A percentile compares a stretch with the other conserved stretches of the same genome.
Evolutionary conservation across 2,329 filamentous ascomycete genomes (phyloP).

Genomic region (Epichloe elymi): DNA sequence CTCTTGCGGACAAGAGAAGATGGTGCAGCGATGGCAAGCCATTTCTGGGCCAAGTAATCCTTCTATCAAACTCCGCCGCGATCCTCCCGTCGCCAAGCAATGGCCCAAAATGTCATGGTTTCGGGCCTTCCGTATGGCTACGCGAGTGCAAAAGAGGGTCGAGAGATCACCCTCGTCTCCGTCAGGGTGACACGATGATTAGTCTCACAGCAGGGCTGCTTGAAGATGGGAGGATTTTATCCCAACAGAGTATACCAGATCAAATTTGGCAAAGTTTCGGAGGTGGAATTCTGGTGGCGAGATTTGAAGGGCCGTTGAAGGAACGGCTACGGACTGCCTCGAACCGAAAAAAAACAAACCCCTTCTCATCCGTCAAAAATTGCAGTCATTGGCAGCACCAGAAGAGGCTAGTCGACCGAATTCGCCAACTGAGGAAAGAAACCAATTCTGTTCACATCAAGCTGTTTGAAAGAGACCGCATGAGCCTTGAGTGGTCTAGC

Average conservation of each 20-base stretch:
- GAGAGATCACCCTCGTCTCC: slow-evolving; percentile 1
- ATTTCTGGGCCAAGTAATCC: background rate
- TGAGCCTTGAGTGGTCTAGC: background rate
- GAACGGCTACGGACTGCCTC: no score
- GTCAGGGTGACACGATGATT: slow-evolving; percentile 2
- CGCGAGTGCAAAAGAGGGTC: slow-evolving; percentile 3
- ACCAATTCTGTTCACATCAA: background rate
- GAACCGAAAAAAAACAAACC: no score
- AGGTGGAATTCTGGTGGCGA: background rate
- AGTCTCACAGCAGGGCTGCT: slow-evolving; percentile 5
- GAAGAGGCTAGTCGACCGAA: background rate
- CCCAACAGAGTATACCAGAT: background rate
- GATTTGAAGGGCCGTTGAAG: background rate
- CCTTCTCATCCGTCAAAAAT: no score
- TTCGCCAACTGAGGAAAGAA: background rate
- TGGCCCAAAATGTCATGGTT: background rate
- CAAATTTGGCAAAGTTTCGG: background rate
- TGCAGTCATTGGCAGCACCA: no score
- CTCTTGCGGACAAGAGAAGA: background rate
- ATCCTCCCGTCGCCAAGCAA: slow-evolving; percentile 1
- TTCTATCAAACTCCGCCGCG: background rate
- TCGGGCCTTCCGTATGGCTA: slow-evolving; percentile 6
- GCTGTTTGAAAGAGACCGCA: background rate
- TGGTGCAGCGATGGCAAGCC: background rate
- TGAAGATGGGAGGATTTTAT: background rate